Evolutionary conservation across 1,139 yeast genomes (phyloP).

Genomic region (Geotrichum reessii): DNA sequence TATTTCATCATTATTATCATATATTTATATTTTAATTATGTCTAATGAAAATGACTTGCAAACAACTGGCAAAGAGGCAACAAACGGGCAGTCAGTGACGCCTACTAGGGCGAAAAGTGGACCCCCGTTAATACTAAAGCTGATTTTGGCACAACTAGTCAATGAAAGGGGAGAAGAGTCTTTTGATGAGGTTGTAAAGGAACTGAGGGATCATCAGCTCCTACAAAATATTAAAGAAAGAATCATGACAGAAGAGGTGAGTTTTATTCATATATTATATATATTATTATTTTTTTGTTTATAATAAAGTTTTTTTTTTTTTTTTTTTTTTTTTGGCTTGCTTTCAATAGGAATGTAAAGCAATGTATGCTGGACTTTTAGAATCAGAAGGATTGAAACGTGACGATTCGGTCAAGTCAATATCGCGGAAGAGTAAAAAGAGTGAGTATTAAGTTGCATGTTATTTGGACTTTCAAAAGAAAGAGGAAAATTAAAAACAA

Average conservation of each 20-base stretch:
- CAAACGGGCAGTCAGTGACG: background rate
- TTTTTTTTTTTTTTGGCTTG: background rate
- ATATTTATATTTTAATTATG: background rate
- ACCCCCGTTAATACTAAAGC: constrained; percentile 27
- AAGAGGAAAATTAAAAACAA: too few species aligned
- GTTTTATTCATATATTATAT: too few species aligned
- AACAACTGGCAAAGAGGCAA: background rate
- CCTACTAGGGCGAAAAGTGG: background rate
- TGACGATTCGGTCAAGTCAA: constrained; percentile 11
- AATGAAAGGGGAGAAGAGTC: constrained; percentile 33
- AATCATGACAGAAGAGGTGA: constrained; percentile 15
- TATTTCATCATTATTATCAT: too few species aligned
- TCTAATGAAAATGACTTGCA: background rate
- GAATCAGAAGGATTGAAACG: constrained; percentile 27
- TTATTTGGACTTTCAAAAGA: background rate
- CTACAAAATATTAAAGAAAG: constrained; percentile 22
- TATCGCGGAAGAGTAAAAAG: constrained; percentile 10
- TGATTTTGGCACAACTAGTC: constrained; percentile 35
- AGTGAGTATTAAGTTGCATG: background rate
- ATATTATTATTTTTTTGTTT: too few species aligned
- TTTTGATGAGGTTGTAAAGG: constrained; percentile 30
- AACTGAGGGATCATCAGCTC: constrained; percentile 34
- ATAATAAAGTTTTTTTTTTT: background rate
- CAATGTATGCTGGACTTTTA: constrained; percentile 27
- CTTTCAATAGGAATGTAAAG: constrained; percentile 26